Evolutionary conservation across 78 protist species (phyloP), one percentile per base, ranked within the genome.

Genomic region (Emiliania huxleyi): DNA sequence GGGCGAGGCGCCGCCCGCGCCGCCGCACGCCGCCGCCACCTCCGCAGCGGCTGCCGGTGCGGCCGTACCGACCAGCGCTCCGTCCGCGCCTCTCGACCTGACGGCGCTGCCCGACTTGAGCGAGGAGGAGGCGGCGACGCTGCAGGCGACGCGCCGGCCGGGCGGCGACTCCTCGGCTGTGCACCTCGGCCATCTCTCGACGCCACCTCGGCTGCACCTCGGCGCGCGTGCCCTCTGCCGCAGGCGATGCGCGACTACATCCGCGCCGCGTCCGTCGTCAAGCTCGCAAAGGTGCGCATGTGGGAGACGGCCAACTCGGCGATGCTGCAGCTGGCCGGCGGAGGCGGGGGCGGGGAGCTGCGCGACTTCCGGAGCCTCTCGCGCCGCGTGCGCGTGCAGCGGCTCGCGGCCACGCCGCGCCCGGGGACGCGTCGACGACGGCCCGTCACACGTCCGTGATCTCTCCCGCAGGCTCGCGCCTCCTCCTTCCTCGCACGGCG

Each of bases 231-330:
- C n/a, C n/a, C n/a, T n/a, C n/a, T 5, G 19, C 19, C 18, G 29
- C 71, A 56, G 71, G 81, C 81, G 42, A 71, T 71, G 81, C 37
- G 81, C 2, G 81, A 71, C 19, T 71, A 71, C 81, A 71, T 71
- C 42, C 81, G 81, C 21, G 81, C 37, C 37, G 81, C 81, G 33
- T 71, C 81, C 1, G 42, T 71, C 44, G 42, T 4, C 35, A 71
- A 71, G 81, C 35, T 71, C 15, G 81, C 81, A 3, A 71, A 71
- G 42, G 42, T 71, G 62, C 37, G 42, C 44, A 29, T 71, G 81
- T 71, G 81, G 81, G 81, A 71, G 81, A 71, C 81, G 42, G 81
- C 11, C 42, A 71, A 71, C 42, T 35, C 42, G 18, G 42, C 35
- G 33, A 1, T 71, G 45, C 81, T 71, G 15, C 81, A 71, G 42